Percentiles rank a stretch among this genome's conserved stretches.
These are phyloP conservation scores for Tylopilus subfusipes DNA, from an alignment of 768 basidiomycete species.

Conservation along the genomic window DNA sequence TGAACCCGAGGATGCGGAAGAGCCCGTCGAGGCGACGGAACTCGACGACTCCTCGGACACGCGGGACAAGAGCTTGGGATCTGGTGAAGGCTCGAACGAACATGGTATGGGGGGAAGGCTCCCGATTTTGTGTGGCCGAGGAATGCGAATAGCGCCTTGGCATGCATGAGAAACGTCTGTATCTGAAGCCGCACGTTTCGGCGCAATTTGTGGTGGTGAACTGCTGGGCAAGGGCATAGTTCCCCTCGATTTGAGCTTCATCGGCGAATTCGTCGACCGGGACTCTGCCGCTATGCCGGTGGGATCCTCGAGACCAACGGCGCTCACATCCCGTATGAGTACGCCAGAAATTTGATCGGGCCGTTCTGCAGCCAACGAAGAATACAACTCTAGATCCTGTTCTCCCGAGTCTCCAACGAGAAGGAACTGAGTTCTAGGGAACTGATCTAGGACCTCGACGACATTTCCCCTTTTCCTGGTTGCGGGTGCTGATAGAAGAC, in stretches of 20 bases:
- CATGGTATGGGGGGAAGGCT: conserved; percentile 14
- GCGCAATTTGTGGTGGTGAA: background rate
- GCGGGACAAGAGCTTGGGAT: conserved; percentile 1
- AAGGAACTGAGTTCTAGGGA: conserved; percentile 72
- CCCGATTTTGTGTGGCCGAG: conserved; percentile 10
- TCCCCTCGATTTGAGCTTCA: conserved; percentile 4
- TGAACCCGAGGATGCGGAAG: conserved; percentile 20
- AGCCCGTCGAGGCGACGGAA: conserved; percentile 19
- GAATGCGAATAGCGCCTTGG: conserved; percentile 10
- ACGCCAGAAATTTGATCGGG: conserved; percentile 71
- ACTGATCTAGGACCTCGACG: conserved; percentile 70
- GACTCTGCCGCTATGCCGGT: conserved; percentile 41
- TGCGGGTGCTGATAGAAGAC: conserved; percentile 78
- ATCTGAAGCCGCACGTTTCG: conserved; percentile 22
- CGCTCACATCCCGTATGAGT: conserved; percentile 75
- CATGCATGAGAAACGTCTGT: conserved; percentile 10
- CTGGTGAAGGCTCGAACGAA: conserved; percentile 13
- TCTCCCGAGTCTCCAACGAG: conserved; percentile 92
- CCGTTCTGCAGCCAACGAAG: conserved; percentile 65
- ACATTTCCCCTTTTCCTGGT: conserved; percentile 79
- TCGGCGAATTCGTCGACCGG: conserved; percentile 2
- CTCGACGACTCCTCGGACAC: conserved; percentile 28
- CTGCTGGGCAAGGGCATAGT: conserved; percentile 3
- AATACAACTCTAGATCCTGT: conserved; percentile 91
- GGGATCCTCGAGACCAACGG: conserved; percentile 52